These are phyloP conservation scores for Boletus edulis DNA, from an alignment of 768 basidiomycete genomes.

Conservation along the genomic window DNA sequence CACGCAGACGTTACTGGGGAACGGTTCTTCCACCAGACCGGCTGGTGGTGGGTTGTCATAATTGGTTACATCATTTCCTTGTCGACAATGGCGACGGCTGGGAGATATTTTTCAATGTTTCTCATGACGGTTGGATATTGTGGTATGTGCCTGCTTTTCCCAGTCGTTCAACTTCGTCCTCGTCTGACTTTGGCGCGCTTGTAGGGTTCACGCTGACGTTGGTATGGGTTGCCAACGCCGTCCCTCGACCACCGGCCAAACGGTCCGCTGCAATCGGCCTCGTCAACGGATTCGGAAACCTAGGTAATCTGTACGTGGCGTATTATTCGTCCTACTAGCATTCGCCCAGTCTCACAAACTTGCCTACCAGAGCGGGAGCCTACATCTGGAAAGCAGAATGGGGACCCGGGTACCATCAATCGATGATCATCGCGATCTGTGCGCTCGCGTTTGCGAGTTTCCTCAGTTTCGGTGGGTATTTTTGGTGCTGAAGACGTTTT, in stretches of 20 bases:
- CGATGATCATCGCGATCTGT: slow-evolving; percentile 50
- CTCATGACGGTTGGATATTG: neutral
- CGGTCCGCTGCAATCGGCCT: neutral
- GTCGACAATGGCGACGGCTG: neutral
- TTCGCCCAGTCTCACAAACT: too few relatives aligned
- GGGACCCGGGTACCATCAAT: slow-evolving; percentile 60
- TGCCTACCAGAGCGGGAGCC: slow-evolving; percentile 47
- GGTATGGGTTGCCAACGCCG: neutral
- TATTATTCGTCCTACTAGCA: too few relatives aligned
- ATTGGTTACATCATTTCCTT: neutral
- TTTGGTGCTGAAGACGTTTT: too few relatives aligned
- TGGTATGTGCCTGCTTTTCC: neutral
- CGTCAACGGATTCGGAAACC: neutral
- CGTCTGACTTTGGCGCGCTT: neutral
- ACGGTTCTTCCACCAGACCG: neutral
- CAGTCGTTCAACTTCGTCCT: neutral
- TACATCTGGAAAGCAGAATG: slow-evolving; percentile 59
- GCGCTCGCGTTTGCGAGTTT: slow-evolving; percentile 28
- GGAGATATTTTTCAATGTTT: neutral
- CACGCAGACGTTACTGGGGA: neutral
- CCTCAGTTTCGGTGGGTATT: slow-evolving; percentile 32
- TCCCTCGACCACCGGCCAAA: neutral
- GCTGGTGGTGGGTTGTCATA: neutral
- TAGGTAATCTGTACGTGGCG: neutral
- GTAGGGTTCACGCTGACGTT: neutral